Percentiles rank a stretch among this genome's conserved stretches.
phyloP scores from a whole-genome alignment of 805 yeast genomes.

The Naumovozyma castellii region DNA sequence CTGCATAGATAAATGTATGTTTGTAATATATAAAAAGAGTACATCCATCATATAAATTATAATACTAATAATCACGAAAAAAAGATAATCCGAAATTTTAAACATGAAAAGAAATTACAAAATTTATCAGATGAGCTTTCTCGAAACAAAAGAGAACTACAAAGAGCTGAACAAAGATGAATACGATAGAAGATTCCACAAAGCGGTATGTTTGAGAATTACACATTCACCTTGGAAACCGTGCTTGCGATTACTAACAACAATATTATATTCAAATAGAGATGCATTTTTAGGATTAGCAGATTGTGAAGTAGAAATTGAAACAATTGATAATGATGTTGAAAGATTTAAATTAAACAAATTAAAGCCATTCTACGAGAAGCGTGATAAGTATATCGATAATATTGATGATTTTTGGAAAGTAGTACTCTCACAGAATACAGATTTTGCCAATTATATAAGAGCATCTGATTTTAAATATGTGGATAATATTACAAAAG shows the following conservation, averaged over 20 bases:
- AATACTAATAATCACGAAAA: too few relatives aligned
- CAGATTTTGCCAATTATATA: constrained; percentile 75
- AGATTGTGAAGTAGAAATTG: constrained; percentile 48
- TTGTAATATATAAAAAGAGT: not conserved
- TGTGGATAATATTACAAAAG: constrained; percentile 55
- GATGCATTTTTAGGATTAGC: constrained; percentile 34
- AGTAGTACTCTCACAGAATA: constrained; percentile 70
- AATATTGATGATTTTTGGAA: constrained; percentile 79
- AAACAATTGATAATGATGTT: constrained; percentile 49
- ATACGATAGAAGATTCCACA: too few relatives aligned
- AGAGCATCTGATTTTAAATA: constrained; percentile 68
- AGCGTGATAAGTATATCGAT: constrained; percentile 44
- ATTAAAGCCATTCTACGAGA: constrained; percentile 47
- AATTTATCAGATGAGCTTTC: too few relatives aligned
- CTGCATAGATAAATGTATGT: not conserved
- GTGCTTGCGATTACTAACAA: too few relatives aligned
- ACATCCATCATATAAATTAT: too few relatives aligned
- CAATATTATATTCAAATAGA: not conserved
- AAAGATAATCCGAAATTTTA: too few relatives aligned
- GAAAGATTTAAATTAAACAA: constrained; percentile 42
- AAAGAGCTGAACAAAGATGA: too few relatives aligned
- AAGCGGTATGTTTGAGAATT: too few relatives aligned
- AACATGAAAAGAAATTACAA: too few relatives aligned
- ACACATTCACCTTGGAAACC: too few relatives aligned
- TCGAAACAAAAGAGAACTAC: too few relatives aligned